Conservation (phyloP, 805 yeast genomes). For the Sungouiella thailandica region DNA sequence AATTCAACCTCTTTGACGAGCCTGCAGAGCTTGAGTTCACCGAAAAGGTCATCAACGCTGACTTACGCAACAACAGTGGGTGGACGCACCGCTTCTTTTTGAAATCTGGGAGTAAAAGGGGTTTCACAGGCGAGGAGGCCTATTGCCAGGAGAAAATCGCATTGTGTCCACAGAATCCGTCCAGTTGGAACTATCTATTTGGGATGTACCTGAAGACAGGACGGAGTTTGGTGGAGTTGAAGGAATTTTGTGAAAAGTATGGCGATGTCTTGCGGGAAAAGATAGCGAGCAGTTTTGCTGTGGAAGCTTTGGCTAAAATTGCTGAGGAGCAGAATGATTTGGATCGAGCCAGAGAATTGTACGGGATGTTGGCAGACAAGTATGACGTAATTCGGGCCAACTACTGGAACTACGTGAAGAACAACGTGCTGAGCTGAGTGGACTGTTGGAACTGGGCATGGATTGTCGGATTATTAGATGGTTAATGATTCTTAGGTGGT, state of each 20-base stretch:
- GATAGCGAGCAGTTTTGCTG: constrained; percentile 11
- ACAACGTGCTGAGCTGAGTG: constrained; percentile 1
- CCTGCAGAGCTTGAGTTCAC: constrained; percentile 50
- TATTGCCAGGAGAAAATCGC: constrained; percentile 47
- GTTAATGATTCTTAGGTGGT: too few relatives aligned
- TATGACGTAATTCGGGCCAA: constrained; percentile 60
- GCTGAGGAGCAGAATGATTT: constrained; percentile 26
- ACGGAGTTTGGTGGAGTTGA: constrained; percentile 32
- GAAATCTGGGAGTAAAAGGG: constrained; percentile 22
- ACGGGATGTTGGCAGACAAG: constrained; percentile 44
- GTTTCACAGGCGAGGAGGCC: constrained; percentile 45
- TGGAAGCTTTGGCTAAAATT: constrained; percentile 42
- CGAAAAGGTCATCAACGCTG: constrained; percentile 45
- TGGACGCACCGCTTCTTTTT: constrained; percentile 85
- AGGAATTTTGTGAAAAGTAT: constrained; percentile 42
- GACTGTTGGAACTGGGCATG: too few relatives aligned
- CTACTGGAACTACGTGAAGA: constrained; percentile 53
- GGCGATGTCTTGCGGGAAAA: constrained; percentile 12
- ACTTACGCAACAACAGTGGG: constrained; percentile 85
- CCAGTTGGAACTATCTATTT: constrained; percentile 77
- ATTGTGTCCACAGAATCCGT: constrained; percentile 72
- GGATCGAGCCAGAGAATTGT: constrained; percentile 39
- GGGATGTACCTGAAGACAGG: constrained; percentile 44
- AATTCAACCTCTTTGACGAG: constrained; percentile 43
- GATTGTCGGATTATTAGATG: too few relatives aligned